A percentile compares a stretch with the other conserved stretches of the same genome.
Evolutionary conservation across 2,329 filamentous ascomycete genomes (phyloP).

Genomic region (Ophiostoma tasmaniense): DNA sequence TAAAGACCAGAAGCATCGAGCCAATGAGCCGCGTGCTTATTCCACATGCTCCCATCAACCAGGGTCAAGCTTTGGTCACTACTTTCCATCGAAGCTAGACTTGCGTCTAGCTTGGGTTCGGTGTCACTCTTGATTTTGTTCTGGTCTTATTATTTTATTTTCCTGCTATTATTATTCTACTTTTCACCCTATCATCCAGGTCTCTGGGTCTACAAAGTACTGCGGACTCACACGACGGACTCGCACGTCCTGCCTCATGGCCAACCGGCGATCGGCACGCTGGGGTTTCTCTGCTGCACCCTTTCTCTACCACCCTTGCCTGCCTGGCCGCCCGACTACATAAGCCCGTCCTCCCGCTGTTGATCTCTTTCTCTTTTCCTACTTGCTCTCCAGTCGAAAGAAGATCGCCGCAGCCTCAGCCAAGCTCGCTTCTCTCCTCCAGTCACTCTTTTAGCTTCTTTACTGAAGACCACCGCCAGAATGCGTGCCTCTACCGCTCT

Average conservation of each 20-base stretch:
- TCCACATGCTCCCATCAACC: slow-evolving; percentile 1
- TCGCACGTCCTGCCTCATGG: not conserved
- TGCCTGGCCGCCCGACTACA: not conserved
- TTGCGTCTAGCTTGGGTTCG: not conserved
- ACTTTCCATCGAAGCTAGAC: not conserved
- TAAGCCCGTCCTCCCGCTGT: slow-evolving; percentile 3
- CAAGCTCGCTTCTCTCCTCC: not conserved
- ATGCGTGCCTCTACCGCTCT: slow-evolving; percentile 15
- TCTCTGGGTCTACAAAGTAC: not conserved
- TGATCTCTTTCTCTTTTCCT: not conserved
- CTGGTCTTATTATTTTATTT: not conserved
- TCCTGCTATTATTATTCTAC: not conserved
- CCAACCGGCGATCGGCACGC: not conserved
- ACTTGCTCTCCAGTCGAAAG: not conserved
- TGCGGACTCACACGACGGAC: not conserved
- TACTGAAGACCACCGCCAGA: not conserved
- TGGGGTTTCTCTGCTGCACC: not conserved
- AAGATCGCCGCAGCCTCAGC: not conserved
- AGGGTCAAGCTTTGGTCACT: not conserved
- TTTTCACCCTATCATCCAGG: not conserved
- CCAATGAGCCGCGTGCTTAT: not conserved
- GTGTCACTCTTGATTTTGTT: not conserved
- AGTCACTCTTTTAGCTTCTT: not conserved
- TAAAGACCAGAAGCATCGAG: not conserved
- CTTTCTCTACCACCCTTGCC: not conserved